These are phyloP conservation scores for Pilasporangium apinafurcum DNA, from an alignment of 352 stramenopile species.

Conservation along the genomic window DNA sequence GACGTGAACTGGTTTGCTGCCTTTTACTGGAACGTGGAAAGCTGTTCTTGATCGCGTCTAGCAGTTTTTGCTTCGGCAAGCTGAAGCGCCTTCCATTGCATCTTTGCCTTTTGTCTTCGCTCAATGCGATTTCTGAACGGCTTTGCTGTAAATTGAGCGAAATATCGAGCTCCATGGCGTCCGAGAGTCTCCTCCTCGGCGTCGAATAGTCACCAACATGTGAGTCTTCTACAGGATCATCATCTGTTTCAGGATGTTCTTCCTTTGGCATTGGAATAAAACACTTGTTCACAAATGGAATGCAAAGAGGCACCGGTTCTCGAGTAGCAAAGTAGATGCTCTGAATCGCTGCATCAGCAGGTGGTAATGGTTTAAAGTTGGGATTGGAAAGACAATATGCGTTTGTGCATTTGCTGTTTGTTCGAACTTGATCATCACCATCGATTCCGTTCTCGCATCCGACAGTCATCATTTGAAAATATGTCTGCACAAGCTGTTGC, in stretches of 20 bases:
- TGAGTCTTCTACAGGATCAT: not conserved
- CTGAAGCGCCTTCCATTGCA: conserved; percentile 19
- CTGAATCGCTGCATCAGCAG: conserved; percentile 36
- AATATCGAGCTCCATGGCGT: conserved; percentile 42
- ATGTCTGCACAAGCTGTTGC: conserved; percentile 41
- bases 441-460: conserved; percentile 27
- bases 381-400: conserved; percentile 26
- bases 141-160: conserved; percentile 18
- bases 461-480: conserved; percentile 57
- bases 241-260: conserved; percentile 6
- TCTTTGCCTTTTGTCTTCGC: conserved; percentile 6
- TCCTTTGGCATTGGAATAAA: not conserved
- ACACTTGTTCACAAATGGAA: conserved; percentile 4
- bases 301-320: conserved; percentile 35
- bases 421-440: no score
- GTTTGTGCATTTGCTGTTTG: conserved; percentile 20
- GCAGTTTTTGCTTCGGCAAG: conserved; percentile 62
- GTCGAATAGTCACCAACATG: conserved; percentile 23
- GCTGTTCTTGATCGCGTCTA: conserved; percentile 49
- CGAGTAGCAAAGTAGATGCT: conserved; percentile 42
- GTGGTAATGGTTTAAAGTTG: conserved; percentile 8
- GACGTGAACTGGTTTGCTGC: no score
- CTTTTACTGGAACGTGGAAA: conserved; percentile 12
- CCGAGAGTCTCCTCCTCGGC: conserved; percentile 40
- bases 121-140: conserved; percentile 3